Conservation (phyloP, 352 stramenopile species). For the Pythium monospermum region DNA sequence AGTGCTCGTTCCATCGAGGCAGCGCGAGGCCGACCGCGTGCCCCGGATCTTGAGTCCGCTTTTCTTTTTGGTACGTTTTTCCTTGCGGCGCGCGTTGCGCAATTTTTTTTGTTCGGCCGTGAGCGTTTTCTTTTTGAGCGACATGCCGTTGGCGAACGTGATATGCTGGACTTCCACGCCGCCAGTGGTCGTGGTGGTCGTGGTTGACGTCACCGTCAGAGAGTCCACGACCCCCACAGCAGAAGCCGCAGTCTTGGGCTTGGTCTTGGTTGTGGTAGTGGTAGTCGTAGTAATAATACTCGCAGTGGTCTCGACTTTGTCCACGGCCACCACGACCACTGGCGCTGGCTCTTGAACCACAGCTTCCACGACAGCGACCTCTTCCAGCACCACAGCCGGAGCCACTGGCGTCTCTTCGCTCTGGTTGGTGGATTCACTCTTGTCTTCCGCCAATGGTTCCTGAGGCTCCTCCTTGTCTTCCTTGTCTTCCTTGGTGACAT, state of each 20-base stretch:
- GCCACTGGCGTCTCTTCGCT: neutral
- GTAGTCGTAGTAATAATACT: no score
- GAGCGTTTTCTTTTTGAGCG: constrained; percentile 27
- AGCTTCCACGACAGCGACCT: neutral
- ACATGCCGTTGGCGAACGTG: constrained; percentile 15
- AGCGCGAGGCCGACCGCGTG: no score
- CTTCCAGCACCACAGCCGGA: neutral
- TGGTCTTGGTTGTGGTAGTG: neutral
- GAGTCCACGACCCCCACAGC: no score
- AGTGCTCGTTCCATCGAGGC: no score
- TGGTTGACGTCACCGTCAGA: constrained; percentile 6
- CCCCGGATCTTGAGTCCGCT: constrained; percentile 40
- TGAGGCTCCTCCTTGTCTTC: constrained; percentile 12
- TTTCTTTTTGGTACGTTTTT: constrained; percentile 78
- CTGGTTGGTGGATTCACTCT: neutral
- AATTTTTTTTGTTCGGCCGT: constrained; percentile 56
- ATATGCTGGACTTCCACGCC: constrained; percentile 7
- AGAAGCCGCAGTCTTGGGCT: neutral
- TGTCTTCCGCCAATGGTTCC: neutral
- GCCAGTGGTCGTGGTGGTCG: neutral
- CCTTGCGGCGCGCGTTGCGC: constrained; percentile 69
- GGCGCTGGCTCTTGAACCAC: no score
- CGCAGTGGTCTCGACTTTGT: constrained; percentile 2
- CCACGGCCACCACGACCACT: neutral
- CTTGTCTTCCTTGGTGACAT: no score